These are phyloP conservation scores for Geotrichum carabidarum DNA, from an alignment of 1,139 yeast genomes.

Conservation along the genomic window DNA sequence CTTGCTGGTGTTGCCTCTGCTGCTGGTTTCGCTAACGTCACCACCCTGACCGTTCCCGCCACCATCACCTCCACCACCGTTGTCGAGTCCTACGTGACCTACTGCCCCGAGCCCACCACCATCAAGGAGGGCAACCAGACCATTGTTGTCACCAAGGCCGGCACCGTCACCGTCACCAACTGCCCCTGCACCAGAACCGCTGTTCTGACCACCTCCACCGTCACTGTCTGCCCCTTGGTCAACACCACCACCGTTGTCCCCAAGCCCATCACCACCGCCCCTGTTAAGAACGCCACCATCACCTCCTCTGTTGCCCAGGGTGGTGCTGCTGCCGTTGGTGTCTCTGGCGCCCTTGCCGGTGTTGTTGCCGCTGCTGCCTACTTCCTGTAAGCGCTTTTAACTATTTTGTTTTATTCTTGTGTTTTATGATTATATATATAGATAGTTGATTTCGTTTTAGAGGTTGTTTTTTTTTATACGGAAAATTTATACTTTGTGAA, in stretches of 20 bases:
- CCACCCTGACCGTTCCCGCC: constrained; percentile 28
- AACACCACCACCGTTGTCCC: constrained; percentile 7
- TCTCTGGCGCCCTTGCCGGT: constrained; percentile 38
- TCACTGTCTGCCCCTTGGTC: constrained; percentile 40
- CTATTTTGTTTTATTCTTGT: neutral
- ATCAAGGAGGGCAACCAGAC: constrained; percentile 38
- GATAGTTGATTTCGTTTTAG: neutral
- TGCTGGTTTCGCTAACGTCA: constrained; percentile 31
- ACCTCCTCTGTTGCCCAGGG: constrained; percentile 25
- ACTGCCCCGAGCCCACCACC: constrained; percentile 44
- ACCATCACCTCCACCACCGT: constrained; percentile 33
- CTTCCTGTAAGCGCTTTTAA: constrained; percentile 33
- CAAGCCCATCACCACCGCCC: constrained; percentile 16
- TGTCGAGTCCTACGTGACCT: constrained; percentile 40
- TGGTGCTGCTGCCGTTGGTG: constrained; percentile 34
- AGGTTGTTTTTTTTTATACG: constrained; percentile 5
- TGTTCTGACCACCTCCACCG: constrained; percentile 42
- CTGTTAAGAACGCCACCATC: constrained; percentile 16
- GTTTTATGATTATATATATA: neutral
- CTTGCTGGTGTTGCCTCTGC: constrained; percentile 28
- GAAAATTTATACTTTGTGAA: neutral
- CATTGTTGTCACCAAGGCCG: constrained; percentile 41
- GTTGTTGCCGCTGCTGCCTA: constrained; percentile 39
- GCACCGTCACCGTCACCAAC: constrained; percentile 43
- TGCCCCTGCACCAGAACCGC: constrained; percentile 55